Conservation (phyloP, 2,329 filamentous ascomycete genomes). For the Parascedosporium putredinis region DNA sequence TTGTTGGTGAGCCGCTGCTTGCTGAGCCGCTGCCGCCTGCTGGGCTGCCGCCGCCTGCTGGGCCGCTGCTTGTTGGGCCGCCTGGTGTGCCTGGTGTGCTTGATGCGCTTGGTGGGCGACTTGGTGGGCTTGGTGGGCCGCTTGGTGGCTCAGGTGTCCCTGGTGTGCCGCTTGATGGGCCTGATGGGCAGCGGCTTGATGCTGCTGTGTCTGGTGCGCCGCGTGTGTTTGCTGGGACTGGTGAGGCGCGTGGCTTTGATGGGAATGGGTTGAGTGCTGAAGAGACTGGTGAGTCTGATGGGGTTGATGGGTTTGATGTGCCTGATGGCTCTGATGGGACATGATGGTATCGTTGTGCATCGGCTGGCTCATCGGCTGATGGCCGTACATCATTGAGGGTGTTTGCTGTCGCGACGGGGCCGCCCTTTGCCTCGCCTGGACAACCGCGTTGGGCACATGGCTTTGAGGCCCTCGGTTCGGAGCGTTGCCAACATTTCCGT, state of each 20-base stretch:
- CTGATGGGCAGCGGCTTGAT: conserved; percentile 8
- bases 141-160: conserved; percentile 1
- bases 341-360: conserved; percentile 32
- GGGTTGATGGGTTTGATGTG: conserved; percentile 17
- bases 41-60: conserved; percentile 18
- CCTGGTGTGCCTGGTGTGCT: conserved; percentile 9
- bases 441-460: conserved; percentile 38
- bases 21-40: conserved; percentile 24
- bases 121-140: conserved; percentile 8
- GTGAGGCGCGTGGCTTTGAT: conserved; percentile 14
- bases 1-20: conserved; percentile 17
- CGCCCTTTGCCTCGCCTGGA: conserved; percentile 32
- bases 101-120: conserved; percentile 7
- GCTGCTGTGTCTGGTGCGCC: conserved; percentile 14
- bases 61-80: conserved; percentile 17
- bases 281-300: conserved; percentile 12
- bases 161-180: conserved; percentile 8
- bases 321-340: conserved; percentile 29
- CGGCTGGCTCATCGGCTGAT: conserved; percentile 26
- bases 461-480: conserved; percentile 32
- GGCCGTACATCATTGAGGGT: conserved; percentile 26
- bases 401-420: conserved; percentile 36
- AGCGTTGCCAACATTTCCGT: conserved; percentile 37
- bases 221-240: conserved; percentile 17
- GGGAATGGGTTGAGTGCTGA: conserved; percentile 7